Percentiles rank a stretch among this genome's conserved stretches.
Conservation (phyloP, 2,329 filamentous ascomycete species). For the Stachybotrys echinatus region DNA sequence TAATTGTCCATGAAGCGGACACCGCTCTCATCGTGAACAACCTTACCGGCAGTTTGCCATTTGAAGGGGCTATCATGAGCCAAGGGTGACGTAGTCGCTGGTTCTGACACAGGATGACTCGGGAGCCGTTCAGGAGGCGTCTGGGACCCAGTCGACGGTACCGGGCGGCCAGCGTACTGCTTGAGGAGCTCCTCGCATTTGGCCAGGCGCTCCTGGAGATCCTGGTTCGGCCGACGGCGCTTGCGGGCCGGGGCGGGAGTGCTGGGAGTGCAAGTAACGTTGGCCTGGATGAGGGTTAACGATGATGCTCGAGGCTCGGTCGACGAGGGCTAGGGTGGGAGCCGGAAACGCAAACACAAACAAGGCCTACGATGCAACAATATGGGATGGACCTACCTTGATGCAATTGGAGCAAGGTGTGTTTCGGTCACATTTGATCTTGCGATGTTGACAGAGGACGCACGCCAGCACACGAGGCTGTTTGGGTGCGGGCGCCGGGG, state of each 20-base stretch:
- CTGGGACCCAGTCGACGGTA: constrained; percentile 15
- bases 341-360: no score
- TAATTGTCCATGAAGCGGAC: constrained; percentile 54
- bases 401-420: constrained; percentile 56
- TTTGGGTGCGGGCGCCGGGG: constrained; percentile 26
- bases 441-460: constrained; percentile 54
- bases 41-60: constrained; percentile 45
- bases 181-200: constrained; percentile 54
- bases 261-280: constrained; percentile 54
- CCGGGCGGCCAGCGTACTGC: constrained; percentile 43
- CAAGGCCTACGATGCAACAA: no score
- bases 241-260: constrained; percentile 56
- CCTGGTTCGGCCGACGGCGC: constrained; percentile 54
- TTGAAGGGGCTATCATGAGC: constrained; percentile 23
- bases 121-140: constrained; percentile 11
- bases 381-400: constrained; percentile 39
- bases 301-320: neutral
- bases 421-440: constrained; percentile 57
- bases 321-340: neutral
- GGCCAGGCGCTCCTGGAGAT: constrained; percentile 55
- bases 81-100: constrained; percentile 14
- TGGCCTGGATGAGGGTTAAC: constrained; percentile 36
- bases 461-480: constrained; percentile 45
- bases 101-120: neutral
- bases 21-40: constrained; percentile 49